A percentile compares a stretch with the other conserved stretches of the same genome.
These are phyloP conservation scores for Phytophthora meadii DNA, from an alignment of 352 stramenopile genomes.

Conservation along the genomic window DNA sequence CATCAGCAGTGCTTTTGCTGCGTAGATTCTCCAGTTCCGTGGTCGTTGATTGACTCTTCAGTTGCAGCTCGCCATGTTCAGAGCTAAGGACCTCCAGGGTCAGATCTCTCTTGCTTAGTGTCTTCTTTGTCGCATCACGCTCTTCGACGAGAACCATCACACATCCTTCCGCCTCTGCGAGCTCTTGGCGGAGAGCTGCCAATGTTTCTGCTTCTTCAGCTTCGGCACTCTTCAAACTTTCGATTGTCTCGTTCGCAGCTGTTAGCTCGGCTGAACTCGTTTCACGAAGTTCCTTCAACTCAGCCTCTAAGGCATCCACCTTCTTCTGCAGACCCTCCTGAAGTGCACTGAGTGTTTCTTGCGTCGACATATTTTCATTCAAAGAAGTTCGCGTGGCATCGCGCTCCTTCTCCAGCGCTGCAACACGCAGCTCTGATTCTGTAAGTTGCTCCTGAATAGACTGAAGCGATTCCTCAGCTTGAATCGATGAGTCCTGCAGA, in stretches of 20 bases:
- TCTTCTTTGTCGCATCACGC: conserved; percentile 44
- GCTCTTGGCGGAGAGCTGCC: conserved; percentile 33
- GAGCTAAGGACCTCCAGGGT: conserved; percentile 43
- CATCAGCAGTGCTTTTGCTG: conserved; percentile 26
- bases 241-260: conserved; percentile 35
- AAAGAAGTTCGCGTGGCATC: conserved; percentile 39
- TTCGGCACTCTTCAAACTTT: conserved; percentile 14
- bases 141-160: conserved; percentile 46
- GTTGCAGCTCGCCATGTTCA: conserved; percentile 47
- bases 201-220: conserved; percentile 25
- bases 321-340: conserved; percentile 43
- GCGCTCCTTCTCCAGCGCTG: conserved; percentile 35
- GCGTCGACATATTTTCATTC: conserved; percentile 38
- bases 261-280: conserved; percentile 27
- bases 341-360: conserved; percentile 36
- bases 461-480: conserved; percentile 25
- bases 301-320: conserved; percentile 23
- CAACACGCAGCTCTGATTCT: conserved; percentile 29
- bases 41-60: conserved; percentile 42
- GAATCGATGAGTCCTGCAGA: conserved; percentile 20
- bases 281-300: conserved; percentile 29
- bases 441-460: conserved; percentile 24
- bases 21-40: conserved; percentile 39
- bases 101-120: conserved; percentile 36
- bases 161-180: conserved; percentile 41